Percentiles rank a stretch among this genome's conserved stretches.
Evolutionary conservation across 2,329 filamentous ascomycete species (phyloP).

Genomic region (Intubia oerlemansii): DNA sequence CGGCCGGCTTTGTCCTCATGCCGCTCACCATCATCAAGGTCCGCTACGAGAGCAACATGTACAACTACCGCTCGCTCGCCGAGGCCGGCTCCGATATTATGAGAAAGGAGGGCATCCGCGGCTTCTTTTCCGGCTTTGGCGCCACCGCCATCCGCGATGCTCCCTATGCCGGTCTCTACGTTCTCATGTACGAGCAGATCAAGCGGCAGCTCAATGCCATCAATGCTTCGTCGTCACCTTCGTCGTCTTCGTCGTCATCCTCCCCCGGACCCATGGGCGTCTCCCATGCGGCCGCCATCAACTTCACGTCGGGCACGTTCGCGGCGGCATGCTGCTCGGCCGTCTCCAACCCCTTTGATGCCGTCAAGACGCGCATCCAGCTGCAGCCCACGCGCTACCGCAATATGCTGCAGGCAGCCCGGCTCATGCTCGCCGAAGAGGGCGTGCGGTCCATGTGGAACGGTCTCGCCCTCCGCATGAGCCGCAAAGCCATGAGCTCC

Average conservation of each 20-base stretch:
- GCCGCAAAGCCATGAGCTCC: conserved; percentile 75
- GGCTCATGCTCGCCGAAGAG: conserved; percentile 63
- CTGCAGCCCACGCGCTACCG: conserved; percentile 64
- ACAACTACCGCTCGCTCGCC: conserved; percentile 57
- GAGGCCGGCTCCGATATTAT: conserved; percentile 57
- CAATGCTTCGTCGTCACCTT: not conserved
- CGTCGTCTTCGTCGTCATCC: conserved; percentile 1
- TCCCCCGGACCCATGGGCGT: conserved; percentile 12
- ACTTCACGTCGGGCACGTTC: conserved; percentile 64
- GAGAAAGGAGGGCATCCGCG: conserved; percentile 48
- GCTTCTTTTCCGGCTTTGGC: conserved; percentile 86
- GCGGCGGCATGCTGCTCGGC: conserved; percentile 69
- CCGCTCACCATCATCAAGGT: conserved; percentile 94
- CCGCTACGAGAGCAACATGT: conserved; percentile 76
- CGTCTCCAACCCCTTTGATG: conserved; percentile 91
- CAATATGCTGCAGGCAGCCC: conserved; percentile 61
- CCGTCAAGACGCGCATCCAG: conserved; percentile 87
- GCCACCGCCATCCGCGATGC: conserved; percentile 85
- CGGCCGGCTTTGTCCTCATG: conserved; percentile 83
- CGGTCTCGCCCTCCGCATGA: conserved; percentile 70
- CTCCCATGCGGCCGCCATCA: conserved; percentile 42
- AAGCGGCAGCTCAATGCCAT: conserved; percentile 38
- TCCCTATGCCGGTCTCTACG: conserved; percentile 90
- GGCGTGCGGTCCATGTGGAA: conserved; percentile 65
- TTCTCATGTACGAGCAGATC: conserved; percentile 76